Evolutionary conservation across 2,329 filamentous ascomycete genomes (phyloP).

Genomic region (Aspergillus sojae): DNA sequence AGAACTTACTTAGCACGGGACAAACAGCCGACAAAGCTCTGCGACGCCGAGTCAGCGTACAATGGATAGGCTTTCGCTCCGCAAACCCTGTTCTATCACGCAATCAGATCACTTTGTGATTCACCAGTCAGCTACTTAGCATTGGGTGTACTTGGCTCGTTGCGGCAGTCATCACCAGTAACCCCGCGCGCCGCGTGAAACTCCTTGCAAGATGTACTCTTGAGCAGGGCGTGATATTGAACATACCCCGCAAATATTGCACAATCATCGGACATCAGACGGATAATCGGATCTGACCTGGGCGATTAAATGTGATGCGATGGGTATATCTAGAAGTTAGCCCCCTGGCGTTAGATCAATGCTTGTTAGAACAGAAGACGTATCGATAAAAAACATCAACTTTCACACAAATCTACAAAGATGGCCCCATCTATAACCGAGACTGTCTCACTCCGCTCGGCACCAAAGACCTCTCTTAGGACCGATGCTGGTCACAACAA

Average conservation of each 20-base stretch:
- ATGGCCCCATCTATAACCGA: constrained; percentile 43
- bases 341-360: background rate
- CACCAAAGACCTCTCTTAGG: constrained; percentile 28
- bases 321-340: constrained; percentile 13
- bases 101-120: constrained; percentile 10
- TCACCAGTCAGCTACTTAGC: background rate
- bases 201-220: background rate
- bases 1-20: background rate
- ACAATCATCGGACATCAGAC: constrained; percentile 16
- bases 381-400: background rate
- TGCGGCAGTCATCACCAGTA: background rate
- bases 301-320: constrained; percentile 15
- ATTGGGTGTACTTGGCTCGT: background rate
- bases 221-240: constrained; percentile 4
- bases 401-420: background rate
- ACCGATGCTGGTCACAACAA: constrained; percentile 39
- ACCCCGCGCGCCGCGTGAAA: constrained; percentile 11
- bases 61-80: constrained; percentile 7
- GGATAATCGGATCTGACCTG: constrained; percentile 20
- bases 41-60: constrained; percentile 4
- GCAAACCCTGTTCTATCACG: constrained; percentile 15
- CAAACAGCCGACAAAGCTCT: background rate
- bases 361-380: background rate
- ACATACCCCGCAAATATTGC: constrained; percentile 29
- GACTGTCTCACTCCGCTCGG: constrained; percentile 29